Conservation (phyloP, 805 yeast genomes). For the Yarrowia sp. region DNA sequence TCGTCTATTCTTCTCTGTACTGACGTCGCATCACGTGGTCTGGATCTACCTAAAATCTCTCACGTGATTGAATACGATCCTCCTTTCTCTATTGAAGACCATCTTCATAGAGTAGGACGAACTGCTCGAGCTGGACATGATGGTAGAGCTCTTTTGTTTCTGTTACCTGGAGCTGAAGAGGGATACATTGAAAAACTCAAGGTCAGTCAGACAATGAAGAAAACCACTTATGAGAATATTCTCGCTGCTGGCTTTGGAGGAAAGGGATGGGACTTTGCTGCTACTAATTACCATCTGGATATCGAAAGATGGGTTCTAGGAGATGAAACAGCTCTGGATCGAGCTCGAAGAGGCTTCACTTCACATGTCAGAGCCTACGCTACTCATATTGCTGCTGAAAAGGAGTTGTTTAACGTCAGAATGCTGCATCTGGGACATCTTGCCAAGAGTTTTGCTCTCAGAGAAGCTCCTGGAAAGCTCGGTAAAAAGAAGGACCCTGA, state of each 20-base stretch:
- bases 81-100: constrained; percentile 91
- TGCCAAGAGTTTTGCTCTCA: constrained; percentile 89
- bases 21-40: constrained; percentile 96
- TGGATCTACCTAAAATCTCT: constrained; percentile 84
- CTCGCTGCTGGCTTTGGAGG: constrained; percentile 41
- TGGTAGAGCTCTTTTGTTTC: constrained; percentile 75
- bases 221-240: constrained; percentile 36
- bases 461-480: constrained; percentile 88
- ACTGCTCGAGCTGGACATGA: constrained; percentile 94
- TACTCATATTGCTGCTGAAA: constrained; percentile 82
- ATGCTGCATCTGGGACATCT: constrained; percentile 89
- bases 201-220: constrained; percentile 51
- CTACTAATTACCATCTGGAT: constrained; percentile 93
- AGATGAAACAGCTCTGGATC: constrained; percentile 55
- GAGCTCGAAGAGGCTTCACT: constrained; percentile 78
- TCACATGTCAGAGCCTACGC: constrained; percentile 95
- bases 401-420: constrained; percentile 76
- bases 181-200: constrained; percentile 65
- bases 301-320: constrained; percentile 86
- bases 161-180: constrained; percentile 89
- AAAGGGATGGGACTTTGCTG: constrained; percentile 81
- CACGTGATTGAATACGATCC: constrained; percentile 92
- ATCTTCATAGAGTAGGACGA: constrained; percentile 94
- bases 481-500: constrained; percentile 41
- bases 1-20: constrained; percentile 78